Conservation (phyloP, 148 eudicot species). For the Camellia sinensis region DNA sequence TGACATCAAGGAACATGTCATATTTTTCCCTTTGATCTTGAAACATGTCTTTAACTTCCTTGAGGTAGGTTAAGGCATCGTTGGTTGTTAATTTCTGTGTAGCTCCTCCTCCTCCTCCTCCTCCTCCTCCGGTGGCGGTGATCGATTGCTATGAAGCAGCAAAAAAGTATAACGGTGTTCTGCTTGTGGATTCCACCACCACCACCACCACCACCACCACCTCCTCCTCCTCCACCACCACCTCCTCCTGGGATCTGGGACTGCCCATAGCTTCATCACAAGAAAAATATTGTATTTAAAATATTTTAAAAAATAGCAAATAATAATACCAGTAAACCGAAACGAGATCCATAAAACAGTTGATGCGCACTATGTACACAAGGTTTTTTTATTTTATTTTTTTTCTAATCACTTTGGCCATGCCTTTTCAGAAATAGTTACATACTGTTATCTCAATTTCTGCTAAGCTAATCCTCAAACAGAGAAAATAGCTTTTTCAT, state of each 20-base stretch:
- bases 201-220: conserved; percentile 34
- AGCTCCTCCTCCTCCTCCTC: conserved; percentile 17
- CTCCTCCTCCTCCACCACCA: background rate
- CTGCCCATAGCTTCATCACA: conserved; percentile 53
- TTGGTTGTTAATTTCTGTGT: conserved; percentile 76
- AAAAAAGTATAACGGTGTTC: too few species aligned
- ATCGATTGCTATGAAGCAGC: too few species aligned
- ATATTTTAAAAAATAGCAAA: background rate
- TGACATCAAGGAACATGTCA: conserved; percentile 89
- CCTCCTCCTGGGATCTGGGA: conserved; percentile 47
- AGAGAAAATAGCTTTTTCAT: background rate
- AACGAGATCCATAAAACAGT: background rate
- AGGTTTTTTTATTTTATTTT: background rate
- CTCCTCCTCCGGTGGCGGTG: conserved; percentile 21
- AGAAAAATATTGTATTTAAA: background rate
- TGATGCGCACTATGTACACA: background rate
- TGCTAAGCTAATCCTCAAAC: background rate
- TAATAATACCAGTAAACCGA: background rate
- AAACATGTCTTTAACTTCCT: conserved; percentile 93
- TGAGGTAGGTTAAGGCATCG: conserved; percentile 87
- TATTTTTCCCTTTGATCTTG: conserved; percentile 86
- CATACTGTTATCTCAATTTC: too few species aligned
- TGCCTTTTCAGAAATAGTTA: too few species aligned
- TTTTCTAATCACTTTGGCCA: background rate
- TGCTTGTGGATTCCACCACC: too few species aligned